Conservation (phyloP, 164 flowering plant genomes). For the Annona cherimola region DNA sequence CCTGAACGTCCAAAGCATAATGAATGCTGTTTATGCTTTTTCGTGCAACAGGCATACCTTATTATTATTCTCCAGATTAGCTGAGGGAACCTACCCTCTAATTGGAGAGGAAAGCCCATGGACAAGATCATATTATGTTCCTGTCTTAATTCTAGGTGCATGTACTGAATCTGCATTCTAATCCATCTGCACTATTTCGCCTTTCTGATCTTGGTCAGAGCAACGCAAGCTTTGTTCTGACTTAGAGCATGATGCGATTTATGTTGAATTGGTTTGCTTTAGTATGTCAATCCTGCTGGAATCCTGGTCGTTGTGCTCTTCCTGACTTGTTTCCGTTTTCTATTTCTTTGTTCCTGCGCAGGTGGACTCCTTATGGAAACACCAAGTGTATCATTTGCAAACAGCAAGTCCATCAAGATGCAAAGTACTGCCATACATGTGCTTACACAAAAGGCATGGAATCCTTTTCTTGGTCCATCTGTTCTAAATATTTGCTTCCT, state of each 20-base stretch:
- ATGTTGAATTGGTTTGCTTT: not conserved
- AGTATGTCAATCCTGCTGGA: not conserved
- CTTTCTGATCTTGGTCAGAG: not conserved
- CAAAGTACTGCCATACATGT: constrained; percentile 91
- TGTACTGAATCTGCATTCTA: not conserved
- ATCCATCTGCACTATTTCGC: not conserved
- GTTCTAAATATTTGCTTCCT: not conserved
- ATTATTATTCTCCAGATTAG: not conserved
- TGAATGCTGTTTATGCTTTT: not conserved
- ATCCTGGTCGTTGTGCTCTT: not conserved
- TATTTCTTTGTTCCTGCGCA: constrained; percentile 22
- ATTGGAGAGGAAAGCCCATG: not conserved
- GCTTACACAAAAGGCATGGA: constrained; percentile 82
- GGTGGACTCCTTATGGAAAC: constrained; percentile 94
- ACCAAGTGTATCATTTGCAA: constrained; percentile 94
- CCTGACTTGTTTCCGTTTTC: not conserved
- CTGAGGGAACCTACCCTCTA: not conserved
- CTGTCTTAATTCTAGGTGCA: no score
- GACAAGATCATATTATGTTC: not conserved
- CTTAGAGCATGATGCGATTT: not conserved
- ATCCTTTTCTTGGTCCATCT: not conserved
- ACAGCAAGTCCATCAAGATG: constrained; percentile 98
- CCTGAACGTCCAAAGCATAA: not conserved
- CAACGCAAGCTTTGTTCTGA: not conserved
- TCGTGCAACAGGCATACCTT: not conserved